Conservation (phyloP, 257 asterid species). For the Osmanthus fragrans region DNA sequence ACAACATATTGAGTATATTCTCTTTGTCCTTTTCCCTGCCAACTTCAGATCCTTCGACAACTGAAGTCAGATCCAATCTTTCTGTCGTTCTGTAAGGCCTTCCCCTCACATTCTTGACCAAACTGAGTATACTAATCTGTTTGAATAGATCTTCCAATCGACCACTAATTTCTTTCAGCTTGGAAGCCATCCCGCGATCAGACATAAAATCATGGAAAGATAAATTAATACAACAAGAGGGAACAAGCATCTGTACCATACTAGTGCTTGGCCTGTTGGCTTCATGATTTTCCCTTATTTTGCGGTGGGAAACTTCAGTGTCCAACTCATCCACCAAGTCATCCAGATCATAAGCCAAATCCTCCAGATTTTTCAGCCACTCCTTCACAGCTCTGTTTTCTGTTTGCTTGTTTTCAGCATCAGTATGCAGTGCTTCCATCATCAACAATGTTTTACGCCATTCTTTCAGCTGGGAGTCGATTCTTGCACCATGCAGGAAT, state of each 20-base stretch:
- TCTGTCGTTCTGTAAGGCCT: background rate
- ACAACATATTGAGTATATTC: conserved; percentile 3
- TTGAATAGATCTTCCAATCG: conserved; percentile 14
- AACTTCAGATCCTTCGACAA: conserved; percentile 19
- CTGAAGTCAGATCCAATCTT: conserved; percentile 20
- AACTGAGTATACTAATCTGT: background rate
- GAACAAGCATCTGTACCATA: background rate
- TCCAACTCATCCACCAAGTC: conserved; percentile 20
- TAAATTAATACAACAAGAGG: background rate
- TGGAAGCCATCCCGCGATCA: background rate
- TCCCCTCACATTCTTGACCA: background rate
- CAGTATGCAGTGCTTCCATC: no score
- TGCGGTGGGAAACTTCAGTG: conserved; percentile 16
- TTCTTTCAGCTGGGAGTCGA: background rate
- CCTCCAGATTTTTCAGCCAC: conserved; percentile 20
- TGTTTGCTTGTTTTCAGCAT: background rate
- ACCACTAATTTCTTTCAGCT: background rate
- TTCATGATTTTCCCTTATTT: no score
- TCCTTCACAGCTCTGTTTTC: background rate
- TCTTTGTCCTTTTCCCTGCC: conserved; percentile 30
- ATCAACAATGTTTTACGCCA: no score
- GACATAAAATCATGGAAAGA: background rate
- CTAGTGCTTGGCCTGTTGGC: no score
- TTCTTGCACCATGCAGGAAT: background rate
- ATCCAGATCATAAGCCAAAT: conserved; percentile 7